These are phyloP conservation scores for Cutaneotrichosporon mucoides DNA, from an alignment of 1,284 basidiomycete species.

Conservation along the genomic window DNA sequence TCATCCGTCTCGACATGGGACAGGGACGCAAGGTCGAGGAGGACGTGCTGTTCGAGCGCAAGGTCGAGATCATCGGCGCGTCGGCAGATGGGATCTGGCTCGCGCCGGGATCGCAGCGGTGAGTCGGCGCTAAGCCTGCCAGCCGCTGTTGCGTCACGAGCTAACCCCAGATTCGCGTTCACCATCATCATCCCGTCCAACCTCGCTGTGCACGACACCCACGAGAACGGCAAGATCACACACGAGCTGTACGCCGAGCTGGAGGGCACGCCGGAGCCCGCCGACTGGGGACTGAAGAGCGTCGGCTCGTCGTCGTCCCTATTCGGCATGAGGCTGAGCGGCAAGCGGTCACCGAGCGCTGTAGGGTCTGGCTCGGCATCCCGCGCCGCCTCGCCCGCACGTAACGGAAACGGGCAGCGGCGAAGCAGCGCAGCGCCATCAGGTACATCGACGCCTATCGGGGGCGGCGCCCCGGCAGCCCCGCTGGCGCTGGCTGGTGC, in stretches of 20 bases:
- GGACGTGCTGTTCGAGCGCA: constrained; percentile 21
- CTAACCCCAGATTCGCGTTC: constrained; percentile 10
- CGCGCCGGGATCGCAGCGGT: constrained; percentile 24
- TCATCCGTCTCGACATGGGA: constrained; percentile 18
- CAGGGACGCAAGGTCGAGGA: constrained; percentile 10
- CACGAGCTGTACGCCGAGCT: constrained; percentile 30
- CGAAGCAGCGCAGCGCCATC: not conserved
- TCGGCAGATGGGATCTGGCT: constrained; percentile 25
- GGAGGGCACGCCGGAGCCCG: constrained; percentile 21
- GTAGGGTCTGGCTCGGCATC: not conserved
- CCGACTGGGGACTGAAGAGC: not conserved
- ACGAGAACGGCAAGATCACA: constrained; percentile 24
- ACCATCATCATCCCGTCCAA: constrained; percentile 27
- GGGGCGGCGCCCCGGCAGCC: not conserved
- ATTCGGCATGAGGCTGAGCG: constrained; percentile 12
- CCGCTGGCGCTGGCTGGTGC: constrained; percentile 13
- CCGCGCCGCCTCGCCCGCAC: constrained; percentile 1
- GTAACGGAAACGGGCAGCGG: not conserved
- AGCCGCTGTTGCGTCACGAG: not conserved
- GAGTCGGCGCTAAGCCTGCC: not conserved
- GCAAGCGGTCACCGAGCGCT: constrained; percentile 1
- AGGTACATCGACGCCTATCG: constrained; percentile 8
- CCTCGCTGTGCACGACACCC: constrained; percentile 31
- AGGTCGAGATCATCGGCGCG: constrained; percentile 20
- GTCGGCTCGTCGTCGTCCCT: constrained; percentile 9